These are phyloP conservation scores for Aspergillus puulaauensis DNA, from an alignment of 2,329 filamentous ascomycete species.

Conservation along the genomic window DNA sequence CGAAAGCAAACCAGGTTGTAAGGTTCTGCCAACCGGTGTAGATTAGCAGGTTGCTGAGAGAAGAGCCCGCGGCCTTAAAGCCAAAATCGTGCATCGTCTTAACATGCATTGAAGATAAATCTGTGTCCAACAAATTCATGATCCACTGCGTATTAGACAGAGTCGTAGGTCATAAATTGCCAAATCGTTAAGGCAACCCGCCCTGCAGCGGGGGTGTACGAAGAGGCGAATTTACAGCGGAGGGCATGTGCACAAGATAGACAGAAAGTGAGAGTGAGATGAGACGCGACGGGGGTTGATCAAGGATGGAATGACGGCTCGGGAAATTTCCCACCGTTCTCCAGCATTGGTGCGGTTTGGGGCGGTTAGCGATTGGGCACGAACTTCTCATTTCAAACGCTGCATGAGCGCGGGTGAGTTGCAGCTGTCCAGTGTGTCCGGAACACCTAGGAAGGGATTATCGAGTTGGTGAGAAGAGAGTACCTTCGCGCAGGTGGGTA, in stretches of 20 bases:
- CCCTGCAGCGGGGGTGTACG: constrained; percentile 10
- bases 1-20: background rate
- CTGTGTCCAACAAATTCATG: constrained; percentile 10
- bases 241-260: constrained; percentile 8
- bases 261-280: constrained; percentile 9
- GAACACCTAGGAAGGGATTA: background rate
- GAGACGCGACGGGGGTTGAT: constrained; percentile 5
- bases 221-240: constrained; percentile 11
- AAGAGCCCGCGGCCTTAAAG: constrained; percentile 1
- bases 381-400: constrained; percentile 11
- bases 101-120: constrained; percentile 1
- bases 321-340: constrained; percentile 12
- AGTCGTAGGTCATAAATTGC: constrained; percentile 11
- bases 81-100: background rate
- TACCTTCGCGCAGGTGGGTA: background rate
- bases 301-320: constrained; percentile 14
- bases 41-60: background rate
- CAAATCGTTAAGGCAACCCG: constrained; percentile 12
- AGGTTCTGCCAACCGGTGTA: background rate
- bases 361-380: constrained; percentile 24
- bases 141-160: background rate
- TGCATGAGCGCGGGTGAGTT: constrained; percentile 8
- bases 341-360: constrained; percentile 8
- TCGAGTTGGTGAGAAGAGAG: background rate
- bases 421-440: constrained; percentile 1